Base-by-base conservation (phyloP, 177 flowering plant genomes). In the Vitis hybrid region DNA sequence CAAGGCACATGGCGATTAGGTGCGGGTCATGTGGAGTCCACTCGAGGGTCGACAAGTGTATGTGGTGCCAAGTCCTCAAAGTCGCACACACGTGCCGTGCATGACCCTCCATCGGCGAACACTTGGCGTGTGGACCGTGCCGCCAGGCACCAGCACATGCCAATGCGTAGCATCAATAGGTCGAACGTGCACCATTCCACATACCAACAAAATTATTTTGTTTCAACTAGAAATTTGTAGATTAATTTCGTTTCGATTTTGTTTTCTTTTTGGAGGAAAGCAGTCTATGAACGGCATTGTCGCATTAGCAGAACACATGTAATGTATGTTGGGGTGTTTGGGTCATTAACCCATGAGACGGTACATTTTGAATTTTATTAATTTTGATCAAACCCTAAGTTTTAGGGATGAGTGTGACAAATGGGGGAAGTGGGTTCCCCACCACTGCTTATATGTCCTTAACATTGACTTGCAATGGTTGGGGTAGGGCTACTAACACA, bases 1-100 rank as follows among this genome's bases (percentile, higher is more conserved):
- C 20, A 2, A 11, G 6, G 81, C 81, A 77, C 81, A 75, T 77
- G 83, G 76, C 20, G 15, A 60, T 71, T 77, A 65, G 78, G 71
- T 69, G 22, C 17, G 9, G 15, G 65, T 70, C 77, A 74, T 67
- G 66, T 74, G 77, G 44, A 54, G 44, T 55, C 52, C 64, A 9
- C 3, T 10, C 1, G 7, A 1, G 1, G 1, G 24, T 1, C 15
- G 64, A 63, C 75, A 68, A 73, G 73, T 68, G 69, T 58, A 14
- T 3, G 47, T 28, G 15, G 14, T 11, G 1, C 31, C 24, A 57
- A 63, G 50, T 12, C 13, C 18, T 13, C 15, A 24, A 51, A 63
- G 68, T 22, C 59, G 12, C 14, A 61, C 66, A 7, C 71, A 56
- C 76, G 80, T 73, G 72, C 61, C 60, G n/a, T 9, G 15, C 66